These are phyloP conservation scores for Oryza nivara DNA, from an alignment of 176 grass and related monocot species.

Conservation along the genomic window DNA sequence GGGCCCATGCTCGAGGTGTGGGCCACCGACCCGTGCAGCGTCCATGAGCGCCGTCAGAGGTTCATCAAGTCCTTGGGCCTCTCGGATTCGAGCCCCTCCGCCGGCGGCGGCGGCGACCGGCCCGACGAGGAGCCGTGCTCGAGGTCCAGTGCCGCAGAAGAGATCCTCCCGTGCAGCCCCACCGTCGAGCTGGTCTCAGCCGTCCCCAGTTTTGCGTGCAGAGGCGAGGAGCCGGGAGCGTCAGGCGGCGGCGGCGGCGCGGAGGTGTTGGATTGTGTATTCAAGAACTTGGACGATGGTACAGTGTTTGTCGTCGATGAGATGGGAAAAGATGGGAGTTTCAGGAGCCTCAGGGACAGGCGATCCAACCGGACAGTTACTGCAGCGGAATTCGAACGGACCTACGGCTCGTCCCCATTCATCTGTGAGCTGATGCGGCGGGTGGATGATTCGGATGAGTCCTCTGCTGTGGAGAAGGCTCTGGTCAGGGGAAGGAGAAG, in stretches of 20 bases:
- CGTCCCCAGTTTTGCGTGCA: background rate
- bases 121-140: conserved; percentile 24
- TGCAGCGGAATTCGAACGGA: conserved; percentile 61
- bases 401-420: conserved; percentile 65
- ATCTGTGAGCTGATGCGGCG: conserved; percentile 74
- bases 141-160: conserved; percentile 14
- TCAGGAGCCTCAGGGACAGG: conserved; percentile 55
- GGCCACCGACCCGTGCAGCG: conserved; percentile 51
- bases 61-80: conserved; percentile 65
- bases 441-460: conserved; percentile 48
- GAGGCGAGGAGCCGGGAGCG: conserved; percentile 25
- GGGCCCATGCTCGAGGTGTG: conserved; percentile 59
- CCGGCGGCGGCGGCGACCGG: too few relatives aligned
- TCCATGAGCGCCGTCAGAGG: conserved; percentile 59
- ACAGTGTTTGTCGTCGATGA: conserved; percentile 70
- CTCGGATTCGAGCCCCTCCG: conserved; percentile 22
- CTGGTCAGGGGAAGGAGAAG: conserved; percentile 29
- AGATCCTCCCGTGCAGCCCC: conserved; percentile 36
- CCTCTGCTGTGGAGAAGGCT: conserved; percentile 38
- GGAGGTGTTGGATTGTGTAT: conserved; percentile 42
- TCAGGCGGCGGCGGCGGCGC: conserved; percentile 11
- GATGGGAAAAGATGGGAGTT: conserved; percentile 67
- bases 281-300: conserved; percentile 86
- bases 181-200: background rate
- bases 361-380: conserved; percentile 62